Conservation (phyloP, 768 basidiomycete genomes). For the Macrolepiota fuliginosa region DNA sequence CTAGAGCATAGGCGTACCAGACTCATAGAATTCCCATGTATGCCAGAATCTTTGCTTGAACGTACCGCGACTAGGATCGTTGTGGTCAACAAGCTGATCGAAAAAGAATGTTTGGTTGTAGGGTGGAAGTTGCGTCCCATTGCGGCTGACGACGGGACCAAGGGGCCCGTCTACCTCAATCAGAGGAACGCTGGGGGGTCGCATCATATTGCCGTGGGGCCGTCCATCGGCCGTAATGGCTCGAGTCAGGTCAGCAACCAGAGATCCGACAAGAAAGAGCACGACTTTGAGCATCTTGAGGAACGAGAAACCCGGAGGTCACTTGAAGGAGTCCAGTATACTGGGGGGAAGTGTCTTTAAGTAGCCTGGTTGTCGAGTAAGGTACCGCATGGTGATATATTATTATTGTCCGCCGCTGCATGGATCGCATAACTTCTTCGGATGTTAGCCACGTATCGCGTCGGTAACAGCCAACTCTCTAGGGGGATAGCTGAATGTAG, state of each 20-base stretch:
- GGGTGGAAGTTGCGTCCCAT: constrained; percentile 43
- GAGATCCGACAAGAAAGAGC: constrained; percentile 19
- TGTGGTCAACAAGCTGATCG: constrained; percentile 56
- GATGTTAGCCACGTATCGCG: not conserved
- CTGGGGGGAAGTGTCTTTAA: not conserved
- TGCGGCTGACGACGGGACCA: constrained; percentile 37
- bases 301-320: constrained; percentile 1
- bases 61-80: constrained; percentile 60
- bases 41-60: constrained; percentile 77
- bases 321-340: not conserved
- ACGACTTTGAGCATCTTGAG: constrained; percentile 21
- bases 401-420: constrained; percentile 5
- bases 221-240: constrained; percentile 32
- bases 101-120: constrained; percentile 51
- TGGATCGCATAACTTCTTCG: not conserved
- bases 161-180: constrained; percentile 24
- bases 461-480: not conserved
- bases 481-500: not conserved
- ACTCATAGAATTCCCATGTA: constrained; percentile 63
- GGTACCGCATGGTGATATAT: not conserved
- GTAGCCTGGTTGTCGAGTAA: not conserved
- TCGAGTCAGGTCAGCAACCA: constrained; percentile 22
- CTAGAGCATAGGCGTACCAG: constrained; percentile 28
- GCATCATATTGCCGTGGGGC: constrained; percentile 39
- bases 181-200: constrained; percentile 34